Evolutionary conservation across 2,329 filamentous ascomycete species (phyloP).

Genomic region (Cercospora sesami): DNA sequence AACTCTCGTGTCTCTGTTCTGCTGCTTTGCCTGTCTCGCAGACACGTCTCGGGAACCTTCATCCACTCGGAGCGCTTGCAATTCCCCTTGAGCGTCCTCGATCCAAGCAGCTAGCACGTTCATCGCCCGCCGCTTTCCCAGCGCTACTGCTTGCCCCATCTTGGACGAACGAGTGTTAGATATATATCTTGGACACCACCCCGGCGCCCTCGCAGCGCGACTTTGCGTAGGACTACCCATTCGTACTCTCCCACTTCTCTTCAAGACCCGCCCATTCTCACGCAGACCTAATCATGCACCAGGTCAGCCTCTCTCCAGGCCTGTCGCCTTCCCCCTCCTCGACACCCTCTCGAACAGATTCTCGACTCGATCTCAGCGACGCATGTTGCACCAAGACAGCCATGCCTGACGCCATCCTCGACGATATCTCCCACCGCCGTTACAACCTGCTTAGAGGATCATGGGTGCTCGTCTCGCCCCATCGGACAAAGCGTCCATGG

Average conservation of each 20-base stretch:
- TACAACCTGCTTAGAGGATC: constrained; percentile 89
- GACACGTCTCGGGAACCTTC: constrained; percentile 6
- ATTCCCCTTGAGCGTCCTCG: not conserved
- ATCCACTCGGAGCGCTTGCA: constrained; percentile 7
- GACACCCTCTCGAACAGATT: constrained; percentile 22
- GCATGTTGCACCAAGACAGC: constrained; percentile 20
- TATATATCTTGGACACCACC: constrained; percentile 12
- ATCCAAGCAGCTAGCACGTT: constrained; percentile 7
- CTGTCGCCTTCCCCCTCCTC: constrained; percentile 26
- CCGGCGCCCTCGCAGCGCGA: constrained; percentile 6
- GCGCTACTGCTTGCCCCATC: not conserved
- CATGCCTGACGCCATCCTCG: constrained; percentile 60
- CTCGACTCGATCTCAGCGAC: constrained; percentile 18
- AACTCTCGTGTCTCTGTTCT: constrained; percentile 10
- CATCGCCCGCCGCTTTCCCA: constrained; percentile 1
- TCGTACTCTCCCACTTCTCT: constrained; percentile 18
- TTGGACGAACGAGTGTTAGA: constrained; percentile 5
- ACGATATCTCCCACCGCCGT: constrained; percentile 94
- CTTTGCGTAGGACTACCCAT: constrained; percentile 2
- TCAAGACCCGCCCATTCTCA: not conserved
- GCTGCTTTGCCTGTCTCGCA: not conserved
- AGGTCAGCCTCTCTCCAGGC: constrained; percentile 26
- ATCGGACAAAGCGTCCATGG: constrained; percentile 96
- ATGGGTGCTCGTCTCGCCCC: constrained; percentile 92
- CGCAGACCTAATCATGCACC: constrained; percentile 30